A percentile compares a stretch with the other conserved stretches of the same genome.
phyloP scores from a whole-genome alignment of 768 basidiomycete species.

The Chalciporus piperatus region DNA sequence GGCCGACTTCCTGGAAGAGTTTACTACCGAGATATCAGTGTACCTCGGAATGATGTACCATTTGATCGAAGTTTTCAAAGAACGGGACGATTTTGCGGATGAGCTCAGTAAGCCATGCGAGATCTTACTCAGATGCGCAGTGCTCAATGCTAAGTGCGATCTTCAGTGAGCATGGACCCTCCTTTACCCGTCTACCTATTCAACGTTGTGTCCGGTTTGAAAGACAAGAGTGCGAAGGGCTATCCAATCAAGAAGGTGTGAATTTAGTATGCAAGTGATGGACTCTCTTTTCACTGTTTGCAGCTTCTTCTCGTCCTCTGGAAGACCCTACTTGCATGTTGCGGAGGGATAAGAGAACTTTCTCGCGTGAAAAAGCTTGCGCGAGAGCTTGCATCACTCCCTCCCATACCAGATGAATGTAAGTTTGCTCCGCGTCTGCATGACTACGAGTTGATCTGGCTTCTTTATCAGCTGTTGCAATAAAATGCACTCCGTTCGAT shows the following conservation, averaged over 20 bases:
- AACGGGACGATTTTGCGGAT: conserved; percentile 92
- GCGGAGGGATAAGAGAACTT: conserved; percentile 89
- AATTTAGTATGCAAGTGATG: not conserved
- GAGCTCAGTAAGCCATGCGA: conserved; percentile 76
- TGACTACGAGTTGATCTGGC: conserved; percentile 5
- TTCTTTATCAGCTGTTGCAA: conserved; percentile 45
- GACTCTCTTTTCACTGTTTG: conserved; percentile 6
- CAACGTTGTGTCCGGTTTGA: conserved; percentile 82
- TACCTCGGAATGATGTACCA: conserved; percentile 95
- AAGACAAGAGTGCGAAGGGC: conserved; percentile 91
- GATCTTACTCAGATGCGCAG: not conserved
- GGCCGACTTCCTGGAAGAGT: conserved; percentile 81
- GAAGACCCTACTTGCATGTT: conserved; percentile 90
- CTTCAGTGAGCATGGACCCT: conserved; percentile 88
- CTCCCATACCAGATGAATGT: conserved; percentile 48
- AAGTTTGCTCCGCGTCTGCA: conserved; percentile 17
- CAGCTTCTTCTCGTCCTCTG: conserved; percentile 91
- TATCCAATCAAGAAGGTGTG: conserved; percentile 96
- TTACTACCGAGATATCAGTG: conserved; percentile 89
- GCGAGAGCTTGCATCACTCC: conserved; percentile 80
- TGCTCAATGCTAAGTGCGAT: conserved; percentile 6
- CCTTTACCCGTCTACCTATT: conserved; percentile 92
- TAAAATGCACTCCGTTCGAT: conserved; percentile 91
- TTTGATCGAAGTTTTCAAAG: conserved; percentile 89
- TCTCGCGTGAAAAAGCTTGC: conserved; percentile 79